These are phyloP conservation scores for Boletus mariae DNA, from an alignment of 1,284 basidiomycete species.

Conservation along the genomic window DNA sequence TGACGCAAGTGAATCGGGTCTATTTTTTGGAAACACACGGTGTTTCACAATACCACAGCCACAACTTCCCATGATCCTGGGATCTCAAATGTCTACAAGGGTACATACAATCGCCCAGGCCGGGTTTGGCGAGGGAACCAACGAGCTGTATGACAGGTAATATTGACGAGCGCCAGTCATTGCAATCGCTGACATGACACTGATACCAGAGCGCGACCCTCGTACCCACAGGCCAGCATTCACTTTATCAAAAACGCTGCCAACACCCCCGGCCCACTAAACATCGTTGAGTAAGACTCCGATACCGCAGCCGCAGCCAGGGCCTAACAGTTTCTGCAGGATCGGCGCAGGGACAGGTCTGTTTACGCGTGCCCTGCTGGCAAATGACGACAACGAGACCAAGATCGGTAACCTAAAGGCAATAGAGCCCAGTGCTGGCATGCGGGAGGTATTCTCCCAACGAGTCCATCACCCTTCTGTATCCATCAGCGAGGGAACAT, in stretches of 20 bases:
- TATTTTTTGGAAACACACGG: no score
- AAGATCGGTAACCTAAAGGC: slow-evolving; percentile 54
- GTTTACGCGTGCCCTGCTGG: slow-evolving; percentile 72
- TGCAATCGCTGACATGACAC: neutral
- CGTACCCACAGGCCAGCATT: slow-evolving; percentile 60
- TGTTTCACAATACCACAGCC: neutral
- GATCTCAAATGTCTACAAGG: slow-evolving; percentile 8
- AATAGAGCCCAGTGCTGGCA: slow-evolving; percentile 71
- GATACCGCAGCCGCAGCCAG: neutral
- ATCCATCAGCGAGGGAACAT: slow-evolving; percentile 56
- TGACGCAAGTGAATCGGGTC: neutral
- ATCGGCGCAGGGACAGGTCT: slow-evolving; percentile 75
- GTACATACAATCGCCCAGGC: slow-evolving; percentile 57
- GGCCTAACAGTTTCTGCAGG: slow-evolving; percentile 32
- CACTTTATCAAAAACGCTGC: slow-evolving; percentile 50
- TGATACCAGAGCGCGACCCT: slow-evolving; percentile 53
- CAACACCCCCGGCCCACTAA: slow-evolving; percentile 39
- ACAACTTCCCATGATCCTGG: neutral
- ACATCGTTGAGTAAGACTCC: slow-evolving; percentile 64
- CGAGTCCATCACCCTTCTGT: slow-evolving; percentile 50
- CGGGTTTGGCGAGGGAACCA: slow-evolving; percentile 62
- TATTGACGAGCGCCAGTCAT: neutral
- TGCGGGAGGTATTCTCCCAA: slow-evolving; percentile 59
- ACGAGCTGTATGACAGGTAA: slow-evolving; percentile 72
- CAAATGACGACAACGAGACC: slow-evolving; percentile 52